phyloP scores from a whole-genome alignment of 2,329 filamentous ascomycete genomes.

The Tetracladium maxilliforme region DNA sequence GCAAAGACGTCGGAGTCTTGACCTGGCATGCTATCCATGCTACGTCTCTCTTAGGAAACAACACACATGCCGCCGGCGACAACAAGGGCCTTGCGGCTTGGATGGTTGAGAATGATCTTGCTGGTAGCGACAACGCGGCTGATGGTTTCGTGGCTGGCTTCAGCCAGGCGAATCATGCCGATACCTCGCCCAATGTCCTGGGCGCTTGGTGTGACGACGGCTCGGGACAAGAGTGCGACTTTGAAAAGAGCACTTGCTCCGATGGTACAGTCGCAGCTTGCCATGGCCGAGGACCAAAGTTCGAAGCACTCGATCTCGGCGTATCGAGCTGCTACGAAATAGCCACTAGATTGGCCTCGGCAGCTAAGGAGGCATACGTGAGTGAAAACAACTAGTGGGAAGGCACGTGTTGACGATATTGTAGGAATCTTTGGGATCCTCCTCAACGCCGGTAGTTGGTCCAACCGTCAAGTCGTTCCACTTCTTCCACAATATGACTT shows the following conservation, averaged over 20 bases:
- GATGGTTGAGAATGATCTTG: slow-evolving; percentile 61
- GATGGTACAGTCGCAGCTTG: slow-evolving; percentile 56
- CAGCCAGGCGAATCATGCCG: slow-evolving; percentile 81
- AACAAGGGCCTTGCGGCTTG: slow-evolving; percentile 91
- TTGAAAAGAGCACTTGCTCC: slow-evolving; percentile 72
- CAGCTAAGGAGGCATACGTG: slow-evolving; percentile 42
- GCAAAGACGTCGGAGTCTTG: slow-evolving; percentile 64
- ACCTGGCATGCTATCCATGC: slow-evolving; percentile 92
- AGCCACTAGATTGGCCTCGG: slow-evolving; percentile 54
- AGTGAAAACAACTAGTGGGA: slow-evolving; percentile 13
- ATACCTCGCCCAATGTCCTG: slow-evolving; percentile 77
- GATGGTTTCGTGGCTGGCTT: slow-evolving; percentile 77
- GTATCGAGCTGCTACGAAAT: slow-evolving; percentile 64
- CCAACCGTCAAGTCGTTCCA: slow-evolving; percentile 68
- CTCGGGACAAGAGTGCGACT: slow-evolving; percentile 53
- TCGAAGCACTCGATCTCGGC: slow-evolving; percentile 52
- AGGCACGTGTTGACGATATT: no score
- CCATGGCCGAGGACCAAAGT: slow-evolving; percentile 60
- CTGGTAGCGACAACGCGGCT: slow-evolving; percentile 35
- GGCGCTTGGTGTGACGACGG: slow-evolving; percentile 87
- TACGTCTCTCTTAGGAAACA: slow-evolving; percentile 82
- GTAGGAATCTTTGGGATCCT: no score
- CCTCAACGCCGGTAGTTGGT: slow-evolving; percentile 38
- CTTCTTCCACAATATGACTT: slow-evolving; percentile 69
- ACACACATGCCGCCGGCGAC: slow-evolving; percentile 82